Evolutionary conservation across 2,329 filamentous ascomycete species (phyloP), one percentile per base, ranked within the genome.

Genomic region (Xylaria sp.): DNA sequence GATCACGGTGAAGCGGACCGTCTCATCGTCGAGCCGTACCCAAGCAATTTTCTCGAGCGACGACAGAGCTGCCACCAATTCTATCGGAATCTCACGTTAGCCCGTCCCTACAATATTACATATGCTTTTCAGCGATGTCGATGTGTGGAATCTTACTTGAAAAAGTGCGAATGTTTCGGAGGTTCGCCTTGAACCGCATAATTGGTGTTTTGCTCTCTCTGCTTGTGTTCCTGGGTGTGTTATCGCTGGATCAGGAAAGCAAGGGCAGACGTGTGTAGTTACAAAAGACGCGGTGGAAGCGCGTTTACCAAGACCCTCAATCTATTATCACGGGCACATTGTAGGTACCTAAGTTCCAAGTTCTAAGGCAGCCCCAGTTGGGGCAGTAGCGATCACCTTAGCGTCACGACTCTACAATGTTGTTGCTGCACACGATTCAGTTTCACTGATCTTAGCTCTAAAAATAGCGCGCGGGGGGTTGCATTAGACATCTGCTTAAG

Each of bases 1-100:
- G 71, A 98, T 95, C 76, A 98, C 93, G 69, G 96, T 98, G 83
- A 99, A 97, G 75, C 94, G 94, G 66, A 95, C 91, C 65, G 91
- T 91, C 68, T 94, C 91, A 82, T 97, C 89, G 82, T 95, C 93
- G 41, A 99, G 88, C 73, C 94, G 92, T 72, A 97, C 87, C 94
- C 94, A 97, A 55, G 93, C 94, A 71, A 97, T 91, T 81, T 95
- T 94, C 74, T 94, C 93, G 39, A 92, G 83, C 1, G 89, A 88
- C 66, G 85, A 88, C 70, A 92, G 84, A 15, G 89, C 89, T 12
- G 88, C 87, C 2, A 88, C 88, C 72, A 92, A 85, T 77, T 91
- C 89, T 91, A 7, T 72, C 18, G n/a, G 20, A 48, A 34, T 63
- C 37, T 44, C 2, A 74, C 62, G 52, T 72, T 60, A 75, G 69